Evolutionary conservation across 2,329 filamentous ascomycete genomes (phyloP).

Genomic region (Xylaria sp.): DNA sequence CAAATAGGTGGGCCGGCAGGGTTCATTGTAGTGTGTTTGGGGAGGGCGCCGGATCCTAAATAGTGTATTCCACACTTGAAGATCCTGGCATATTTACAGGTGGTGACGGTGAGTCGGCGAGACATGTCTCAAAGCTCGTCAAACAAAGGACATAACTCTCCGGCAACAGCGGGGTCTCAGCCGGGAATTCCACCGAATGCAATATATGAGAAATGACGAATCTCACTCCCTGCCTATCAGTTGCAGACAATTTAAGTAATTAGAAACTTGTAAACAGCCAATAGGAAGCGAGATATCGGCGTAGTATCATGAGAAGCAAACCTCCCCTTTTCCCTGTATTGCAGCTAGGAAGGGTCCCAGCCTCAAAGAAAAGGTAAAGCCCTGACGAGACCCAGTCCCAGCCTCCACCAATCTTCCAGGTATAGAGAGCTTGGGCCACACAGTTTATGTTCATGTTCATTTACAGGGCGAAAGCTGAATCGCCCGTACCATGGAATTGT

Average conservation of each 20-base stretch:
- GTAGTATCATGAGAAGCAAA: background rate
- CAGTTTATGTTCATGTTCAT: background rate
- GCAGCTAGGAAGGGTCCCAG: too few relatives aligned
- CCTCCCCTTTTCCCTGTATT: conserved; percentile 1
- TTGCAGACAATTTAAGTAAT: too few relatives aligned
- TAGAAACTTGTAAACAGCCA: background rate
- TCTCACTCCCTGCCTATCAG: background rate
- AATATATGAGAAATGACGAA: background rate
- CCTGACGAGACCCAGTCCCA: background rate
- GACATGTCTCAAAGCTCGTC: conserved; percentile 9
- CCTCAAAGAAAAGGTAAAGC: background rate
- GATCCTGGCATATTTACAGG: background rate
- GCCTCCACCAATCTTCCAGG: background rate
- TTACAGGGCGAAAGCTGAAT: background rate
- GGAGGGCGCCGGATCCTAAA: background rate
- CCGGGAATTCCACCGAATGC: background rate
- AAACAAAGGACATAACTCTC: background rate
- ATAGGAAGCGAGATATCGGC: background rate
- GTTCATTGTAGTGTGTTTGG: background rate
- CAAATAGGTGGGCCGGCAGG: background rate
- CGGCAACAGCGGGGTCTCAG: too few relatives aligned
- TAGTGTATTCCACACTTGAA: background rate
- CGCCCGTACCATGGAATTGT: conserved; percentile 8
- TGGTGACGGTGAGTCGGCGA: conserved; percentile 2
- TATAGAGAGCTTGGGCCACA: conserved; percentile 7